Conservation (phyloP, 164 flowering plant genomes). For the Umbilicus rupestris region DNA sequence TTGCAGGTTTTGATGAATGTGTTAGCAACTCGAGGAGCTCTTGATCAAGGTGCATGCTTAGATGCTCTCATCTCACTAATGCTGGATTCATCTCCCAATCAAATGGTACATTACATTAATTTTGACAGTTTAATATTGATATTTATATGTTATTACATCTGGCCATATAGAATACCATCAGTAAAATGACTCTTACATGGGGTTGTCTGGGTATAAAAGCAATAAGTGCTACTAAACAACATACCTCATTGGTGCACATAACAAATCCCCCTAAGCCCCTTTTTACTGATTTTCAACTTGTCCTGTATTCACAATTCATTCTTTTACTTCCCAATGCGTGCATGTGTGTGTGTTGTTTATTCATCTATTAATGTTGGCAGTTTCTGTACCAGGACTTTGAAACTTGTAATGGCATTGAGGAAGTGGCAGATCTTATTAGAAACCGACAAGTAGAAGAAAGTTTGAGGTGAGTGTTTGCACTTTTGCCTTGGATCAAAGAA, state of each 20-base stretch:
- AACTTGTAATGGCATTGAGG: conserved; percentile 73
- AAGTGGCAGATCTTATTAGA: conserved; percentile 66
- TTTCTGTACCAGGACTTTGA: conserved; percentile 65
- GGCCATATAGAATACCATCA: neutral
- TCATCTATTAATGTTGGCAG: neutral
- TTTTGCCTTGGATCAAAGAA: neutral
- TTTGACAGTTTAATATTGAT: neutral
- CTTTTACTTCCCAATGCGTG: neutral
- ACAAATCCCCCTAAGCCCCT: neutral
- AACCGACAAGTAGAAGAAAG: conserved; percentile 77
- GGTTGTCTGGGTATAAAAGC: neutral
- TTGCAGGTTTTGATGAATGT: conserved; percentile 71
- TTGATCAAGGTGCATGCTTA: conserved; percentile 78
- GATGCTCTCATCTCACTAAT: conserved; percentile 83
- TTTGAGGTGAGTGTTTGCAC: conserved; percentile 44
- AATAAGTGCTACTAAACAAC: neutral
- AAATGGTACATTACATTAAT: conserved; percentile 39
- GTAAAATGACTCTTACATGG: neutral
- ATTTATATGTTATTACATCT: neutral
- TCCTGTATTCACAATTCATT: neutral
- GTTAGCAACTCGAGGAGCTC: conserved; percentile 57
- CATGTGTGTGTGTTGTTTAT: neutral
- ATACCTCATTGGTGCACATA: neutral
- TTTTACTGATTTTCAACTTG: neutral
- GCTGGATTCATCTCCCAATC: conserved; percentile 86